Evolutionary conservation across 1,139 yeast species (phyloP), one percentile per base, ranked within the genome.

Genomic region (Blastobotrys buckinghamii): DNA sequence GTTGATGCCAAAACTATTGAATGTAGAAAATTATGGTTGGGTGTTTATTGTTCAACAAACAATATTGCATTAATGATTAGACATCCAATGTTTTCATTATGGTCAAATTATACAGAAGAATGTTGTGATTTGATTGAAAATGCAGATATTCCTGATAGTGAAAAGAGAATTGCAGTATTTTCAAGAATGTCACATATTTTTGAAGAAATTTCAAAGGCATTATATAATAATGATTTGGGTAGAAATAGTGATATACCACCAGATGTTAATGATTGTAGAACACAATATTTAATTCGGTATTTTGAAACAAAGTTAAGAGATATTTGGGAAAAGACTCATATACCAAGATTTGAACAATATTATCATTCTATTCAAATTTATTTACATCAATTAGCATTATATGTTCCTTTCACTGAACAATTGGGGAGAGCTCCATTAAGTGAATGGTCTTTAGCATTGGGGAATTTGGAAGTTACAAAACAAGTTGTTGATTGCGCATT

Each of bases 361-460:
- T 76, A 73, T 55, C 77, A 77, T 55, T 77, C 92, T 0, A 81
- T 84, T 13, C 87, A 84, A 56, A 90, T 92, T 0, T 84, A 80
- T 60, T 67, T 87, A 17, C 84, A 84, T 63, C 94, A 82, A 60
- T 80, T 79, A 4, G 73, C 70, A 36, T 61, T 77, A 48, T 75
- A 71, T 52, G 57, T 59, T 26, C 55, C 56, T 4, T 60, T 54
- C 29, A 49, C 55, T 32, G 55, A 55, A 24, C 39, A 49, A 3
- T 44, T 62, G 1, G 69, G 71, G 12, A 55, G 71, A 17, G 59
- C 71, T 15, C 70, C 71, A 1, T 67, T 65, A 54, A 62, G 68
- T 1, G 69, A 65, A 44, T 65, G 57, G 55, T 63, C 67, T 32
- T 53, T 67, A 22, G 65, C 65, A 16, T 47, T 65, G 32, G 59